Evolutionary conservation across 1,284 basidiomycete genomes (phyloP).

Genomic region (Exobasidium cylindrosporum): DNA sequence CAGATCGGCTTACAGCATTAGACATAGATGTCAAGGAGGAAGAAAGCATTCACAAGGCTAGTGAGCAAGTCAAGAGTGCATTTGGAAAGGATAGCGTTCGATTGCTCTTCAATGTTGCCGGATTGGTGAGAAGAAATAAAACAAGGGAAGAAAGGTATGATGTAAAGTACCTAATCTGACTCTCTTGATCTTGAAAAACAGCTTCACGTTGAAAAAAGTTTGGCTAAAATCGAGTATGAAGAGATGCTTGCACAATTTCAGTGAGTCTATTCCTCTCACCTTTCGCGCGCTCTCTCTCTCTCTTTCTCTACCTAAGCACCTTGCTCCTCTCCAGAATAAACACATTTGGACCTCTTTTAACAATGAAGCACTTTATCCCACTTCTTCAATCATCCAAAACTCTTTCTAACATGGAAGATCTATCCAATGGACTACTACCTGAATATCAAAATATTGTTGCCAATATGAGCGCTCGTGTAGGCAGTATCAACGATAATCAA

Average conservation of each 20-base stretch:
- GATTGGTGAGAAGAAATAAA: constrained; percentile 48
- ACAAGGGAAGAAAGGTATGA: too few species aligned
- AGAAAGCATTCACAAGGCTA: constrained; percentile 54
- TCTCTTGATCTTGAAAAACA: too few species aligned
- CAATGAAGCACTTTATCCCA: constrained; percentile 60
- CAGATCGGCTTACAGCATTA: constrained; percentile 55
- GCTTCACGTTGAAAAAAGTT: constrained; percentile 64
- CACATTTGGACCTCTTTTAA: constrained; percentile 59
- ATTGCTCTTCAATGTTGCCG: constrained; percentile 59
- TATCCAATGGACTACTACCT: constrained; percentile 50
- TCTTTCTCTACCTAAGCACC: not conserved
- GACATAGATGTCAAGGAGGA: constrained; percentile 57
- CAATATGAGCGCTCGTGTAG: constrained; percentile 64
- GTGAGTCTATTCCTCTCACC: constrained; percentile 17
- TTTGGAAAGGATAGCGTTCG: constrained; percentile 56
- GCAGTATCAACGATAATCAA: constrained; percentile 65
- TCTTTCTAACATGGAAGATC: constrained; percentile 42
- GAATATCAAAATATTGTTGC: constrained; percentile 56
- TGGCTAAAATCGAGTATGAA: constrained; percentile 61
- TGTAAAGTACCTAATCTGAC: too few species aligned
- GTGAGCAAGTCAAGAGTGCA: constrained; percentile 53
- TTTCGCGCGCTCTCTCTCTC: not conserved
- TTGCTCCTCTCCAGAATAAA: constrained; percentile 56
- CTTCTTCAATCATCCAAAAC: constrained; percentile 57
- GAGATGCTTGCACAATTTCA: constrained; percentile 57